Percentiles rank a stretch among this genome's conserved stretches.
Evolutionary conservation across 2,329 filamentous ascomycete species (phyloP).

Genomic region (Lachnellula arida): DNA sequence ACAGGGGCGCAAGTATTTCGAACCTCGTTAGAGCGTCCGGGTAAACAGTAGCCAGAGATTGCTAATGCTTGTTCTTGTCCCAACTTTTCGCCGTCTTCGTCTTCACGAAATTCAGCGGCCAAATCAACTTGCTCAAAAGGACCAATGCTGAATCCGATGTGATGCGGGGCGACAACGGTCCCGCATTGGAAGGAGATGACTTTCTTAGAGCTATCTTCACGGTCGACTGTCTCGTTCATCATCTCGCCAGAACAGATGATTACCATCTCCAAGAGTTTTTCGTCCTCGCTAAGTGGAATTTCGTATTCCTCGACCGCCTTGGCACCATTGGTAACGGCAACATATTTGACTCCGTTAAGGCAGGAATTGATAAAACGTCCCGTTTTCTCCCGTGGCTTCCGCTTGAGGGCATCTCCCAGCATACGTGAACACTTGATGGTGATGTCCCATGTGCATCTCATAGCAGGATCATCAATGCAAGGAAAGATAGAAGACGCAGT

Average conservation of each 20-base stretch:
- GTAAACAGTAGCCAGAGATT: constrained; percentile 87
- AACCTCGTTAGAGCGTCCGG: constrained; percentile 74
- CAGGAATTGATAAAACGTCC: constrained; percentile 29
- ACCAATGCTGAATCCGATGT: constrained; percentile 89
- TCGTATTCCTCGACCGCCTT: constrained; percentile 30
- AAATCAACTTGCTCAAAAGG: constrained; percentile 93
- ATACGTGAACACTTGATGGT: constrained; percentile 83
- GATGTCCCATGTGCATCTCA: constrained; percentile 81
- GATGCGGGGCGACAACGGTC: constrained; percentile 73
- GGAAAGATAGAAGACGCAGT: constrained; percentile 85
- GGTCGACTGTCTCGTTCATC: constrained; percentile 75
- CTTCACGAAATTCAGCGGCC: constrained; percentile 73
- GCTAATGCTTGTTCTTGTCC: constrained; percentile 77
- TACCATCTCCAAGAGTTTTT: constrained; percentile 81
- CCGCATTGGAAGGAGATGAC: constrained; percentile 79
- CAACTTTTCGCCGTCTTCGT: constrained; percentile 87
- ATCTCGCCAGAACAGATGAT: constrained; percentile 89
- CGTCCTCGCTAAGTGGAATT: constrained; percentile 60
- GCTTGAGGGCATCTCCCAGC: constrained; percentile 66
- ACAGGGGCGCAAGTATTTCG: constrained; percentile 83
- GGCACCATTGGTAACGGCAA: constrained; percentile 3
- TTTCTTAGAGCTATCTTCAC: constrained; percentile 74
- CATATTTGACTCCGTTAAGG: constrained; percentile 6
- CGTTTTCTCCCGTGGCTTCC: constrained; percentile 41
- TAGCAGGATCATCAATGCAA: constrained; percentile 80